Conservation (phyloP, 306 rosid species). For the Prunus kanzakura region DNA sequence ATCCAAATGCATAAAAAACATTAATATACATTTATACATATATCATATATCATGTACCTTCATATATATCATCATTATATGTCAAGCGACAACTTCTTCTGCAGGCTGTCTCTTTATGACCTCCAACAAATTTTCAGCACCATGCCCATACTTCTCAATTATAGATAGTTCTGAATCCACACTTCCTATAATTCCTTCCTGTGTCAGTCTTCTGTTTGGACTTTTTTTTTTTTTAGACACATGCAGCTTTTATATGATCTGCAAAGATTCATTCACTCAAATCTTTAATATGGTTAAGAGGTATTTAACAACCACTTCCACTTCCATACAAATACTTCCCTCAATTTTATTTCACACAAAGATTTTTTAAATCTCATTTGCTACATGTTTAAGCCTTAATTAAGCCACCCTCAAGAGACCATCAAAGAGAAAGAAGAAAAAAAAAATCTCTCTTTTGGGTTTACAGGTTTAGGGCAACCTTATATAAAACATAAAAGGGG, state of each 20-base stretch:
- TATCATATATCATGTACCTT: not conserved
- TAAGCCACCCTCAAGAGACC: not conserved
- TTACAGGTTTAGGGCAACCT: conserved; percentile 1
- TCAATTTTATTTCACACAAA: not conserved
- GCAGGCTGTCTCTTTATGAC: not conserved
- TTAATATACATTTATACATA: not conserved
- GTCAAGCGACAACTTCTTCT: not conserved
- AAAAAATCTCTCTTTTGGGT: not conserved
- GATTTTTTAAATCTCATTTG: not conserved
- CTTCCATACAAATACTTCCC: too few species aligned
- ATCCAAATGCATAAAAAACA: too few species aligned
- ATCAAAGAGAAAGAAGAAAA: not conserved
- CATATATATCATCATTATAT: not conserved
- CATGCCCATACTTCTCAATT: not conserved
- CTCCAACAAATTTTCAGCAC: not conserved
- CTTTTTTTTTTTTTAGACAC: not conserved
- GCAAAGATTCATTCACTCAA: not conserved
- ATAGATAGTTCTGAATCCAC: not conserved
- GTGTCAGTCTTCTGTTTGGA: conserved; percentile 1
- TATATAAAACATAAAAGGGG: not conserved
- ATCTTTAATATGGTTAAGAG: not conserved
- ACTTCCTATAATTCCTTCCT: not conserved
- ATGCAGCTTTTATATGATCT: not conserved
- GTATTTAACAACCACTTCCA: too few species aligned
- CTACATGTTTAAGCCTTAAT: not conserved